Evolutionary conservation across 306 rosid genomes (phyloP).

Genomic region (Fragaria iinumae): DNA sequence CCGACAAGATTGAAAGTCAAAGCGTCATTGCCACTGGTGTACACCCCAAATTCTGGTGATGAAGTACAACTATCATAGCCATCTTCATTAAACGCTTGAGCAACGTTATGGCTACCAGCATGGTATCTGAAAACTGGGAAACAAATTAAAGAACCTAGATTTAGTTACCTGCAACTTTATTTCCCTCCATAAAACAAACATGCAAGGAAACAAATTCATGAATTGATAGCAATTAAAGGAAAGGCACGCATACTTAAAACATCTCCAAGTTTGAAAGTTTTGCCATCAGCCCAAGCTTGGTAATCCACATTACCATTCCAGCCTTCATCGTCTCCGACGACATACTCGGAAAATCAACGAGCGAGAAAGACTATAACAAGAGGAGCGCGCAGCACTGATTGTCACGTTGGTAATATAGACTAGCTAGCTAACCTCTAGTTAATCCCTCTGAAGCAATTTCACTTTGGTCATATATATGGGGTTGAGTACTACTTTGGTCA

Average conservation of each 20-base stretch:
- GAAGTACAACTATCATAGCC: neutral
- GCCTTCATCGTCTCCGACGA: constrained; percentile 12
- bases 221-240: neutral
- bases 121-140: neutral
- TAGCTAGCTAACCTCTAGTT: neutral
- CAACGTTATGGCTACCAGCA: neutral
- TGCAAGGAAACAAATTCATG: neutral
- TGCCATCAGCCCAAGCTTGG: constrained; percentile 10
- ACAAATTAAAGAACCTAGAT: neutral
- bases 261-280: neutral
- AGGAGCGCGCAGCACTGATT: neutral
- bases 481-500: neutral
- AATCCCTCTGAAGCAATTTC: too few species aligned
- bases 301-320: constrained; percentile 9
- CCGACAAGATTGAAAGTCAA: neutral
- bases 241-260: neutral
- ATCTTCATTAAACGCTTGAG: neutral
- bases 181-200: too few species aligned
- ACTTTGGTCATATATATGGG: neutral
- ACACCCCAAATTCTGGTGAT: constrained; percentile 1
- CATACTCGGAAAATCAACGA: constrained; percentile 11
- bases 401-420: neutral
- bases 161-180: neutral
- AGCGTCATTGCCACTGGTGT: neutral
- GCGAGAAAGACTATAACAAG: neutral